Conservation (phyloP, 1,139 yeast genomes). For the Taiozyma sp. region DNA sequence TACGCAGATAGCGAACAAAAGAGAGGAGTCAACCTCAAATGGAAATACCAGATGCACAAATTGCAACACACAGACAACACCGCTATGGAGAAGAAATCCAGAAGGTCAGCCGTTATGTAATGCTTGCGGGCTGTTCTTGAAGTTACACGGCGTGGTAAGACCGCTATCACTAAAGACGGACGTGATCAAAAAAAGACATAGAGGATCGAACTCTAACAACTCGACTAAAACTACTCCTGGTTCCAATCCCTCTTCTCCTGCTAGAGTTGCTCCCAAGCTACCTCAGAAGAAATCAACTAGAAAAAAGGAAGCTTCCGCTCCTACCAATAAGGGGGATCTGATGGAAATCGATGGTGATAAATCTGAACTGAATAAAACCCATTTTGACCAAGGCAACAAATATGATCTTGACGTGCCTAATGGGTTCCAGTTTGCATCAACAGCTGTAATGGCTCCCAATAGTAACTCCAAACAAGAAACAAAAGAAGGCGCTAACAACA, state of each 20-base stretch:
- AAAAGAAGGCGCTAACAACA: conserved; percentile 12
- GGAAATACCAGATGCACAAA: conserved; percentile 55
- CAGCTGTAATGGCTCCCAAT: neutral
- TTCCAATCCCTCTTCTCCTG: conserved; percentile 13
- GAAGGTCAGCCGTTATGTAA: conserved; percentile 92
- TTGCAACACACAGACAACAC: conserved; percentile 91
- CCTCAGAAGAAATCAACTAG: conserved; percentile 2
- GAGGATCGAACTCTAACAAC: conserved; percentile 19
- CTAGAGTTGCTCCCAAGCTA: neutral
- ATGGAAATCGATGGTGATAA: conserved; percentile 1
- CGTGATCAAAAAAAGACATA: conserved; percentile 76
- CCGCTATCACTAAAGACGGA: conserved; percentile 90
- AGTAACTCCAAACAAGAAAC: neutral
- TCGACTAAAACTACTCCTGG: conserved; percentile 2
- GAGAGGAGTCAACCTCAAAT: conserved; percentile 13
- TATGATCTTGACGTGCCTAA: conserved; percentile 1
- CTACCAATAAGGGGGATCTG: neutral
- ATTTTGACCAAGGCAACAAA: neutral
- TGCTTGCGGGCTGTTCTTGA: conserved; percentile 90
- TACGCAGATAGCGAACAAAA: conserved; percentile 15
- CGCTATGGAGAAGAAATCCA: conserved; percentile 92
- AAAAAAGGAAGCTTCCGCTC: conserved; percentile 2
- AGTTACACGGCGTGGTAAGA: conserved; percentile 89
- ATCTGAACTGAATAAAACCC: neutral
- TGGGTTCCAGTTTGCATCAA: conserved; percentile 4